These are phyloP conservation scores for Moniliophthora roreri DNA, from an alignment of 1,284 basidiomycete species.

Conservation along the genomic window DNA sequence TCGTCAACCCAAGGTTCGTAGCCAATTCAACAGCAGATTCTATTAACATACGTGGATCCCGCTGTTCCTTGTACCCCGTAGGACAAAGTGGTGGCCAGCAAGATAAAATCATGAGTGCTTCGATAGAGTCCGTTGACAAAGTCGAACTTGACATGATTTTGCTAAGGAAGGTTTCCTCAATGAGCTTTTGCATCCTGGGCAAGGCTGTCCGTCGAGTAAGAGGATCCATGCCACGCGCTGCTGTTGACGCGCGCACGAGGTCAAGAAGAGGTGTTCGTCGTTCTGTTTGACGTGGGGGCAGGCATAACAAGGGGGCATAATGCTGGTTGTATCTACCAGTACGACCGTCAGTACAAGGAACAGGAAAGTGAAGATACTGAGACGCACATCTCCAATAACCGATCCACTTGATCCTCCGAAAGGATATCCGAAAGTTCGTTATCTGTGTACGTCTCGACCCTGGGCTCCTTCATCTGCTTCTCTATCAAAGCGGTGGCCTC, in stretches of 20 bases:
- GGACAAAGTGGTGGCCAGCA: constrained; percentile 42
- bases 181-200: constrained; percentile 40
- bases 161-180: constrained; percentile 35
- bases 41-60: constrained; percentile 40
- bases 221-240: constrained; percentile 37
- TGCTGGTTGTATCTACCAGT: constrained; percentile 16
- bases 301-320: constrained; percentile 22
- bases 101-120: constrained; percentile 40
- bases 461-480: too few species aligned
- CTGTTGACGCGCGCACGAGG: constrained; percentile 36
- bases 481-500: too few species aligned
- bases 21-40: constrained; percentile 47
- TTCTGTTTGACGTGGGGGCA: constrained; percentile 11
- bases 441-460: too few species aligned
- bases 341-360: not conserved
- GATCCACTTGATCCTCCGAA: constrained; percentile 11
- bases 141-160: constrained; percentile 35
- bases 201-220: constrained; percentile 32
- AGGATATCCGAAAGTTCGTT: not conserved
- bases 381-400: constrained; percentile 20
- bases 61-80: constrained; percentile 24
- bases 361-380: not conserved
- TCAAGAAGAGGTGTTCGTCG: constrained; percentile 15
- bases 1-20: constrained; percentile 38
- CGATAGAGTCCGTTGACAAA: constrained; percentile 36